phyloP scores from a whole-genome alignment of 208 protist genomes.

The Tetramitus jugosus region DNA sequence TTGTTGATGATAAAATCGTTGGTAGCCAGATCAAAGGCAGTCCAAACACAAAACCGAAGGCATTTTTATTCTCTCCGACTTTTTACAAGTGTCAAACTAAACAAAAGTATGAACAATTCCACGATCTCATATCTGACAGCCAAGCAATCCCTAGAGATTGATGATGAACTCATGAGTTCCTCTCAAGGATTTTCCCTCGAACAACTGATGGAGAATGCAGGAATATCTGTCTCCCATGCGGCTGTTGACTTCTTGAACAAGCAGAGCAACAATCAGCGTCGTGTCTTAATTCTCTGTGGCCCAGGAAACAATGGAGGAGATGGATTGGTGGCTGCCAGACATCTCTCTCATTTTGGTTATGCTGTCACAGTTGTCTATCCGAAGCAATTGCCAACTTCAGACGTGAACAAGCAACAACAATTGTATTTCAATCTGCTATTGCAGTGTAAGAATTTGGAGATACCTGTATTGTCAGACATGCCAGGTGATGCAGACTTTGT shows the following conservation, averaged over 20 bases:
- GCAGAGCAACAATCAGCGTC: too few species aligned
- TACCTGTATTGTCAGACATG: background rate
- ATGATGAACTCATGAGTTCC: conserved; percentile 42
- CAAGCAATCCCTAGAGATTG: conserved; percentile 29
- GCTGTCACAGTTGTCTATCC: background rate
- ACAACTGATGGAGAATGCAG: conserved; percentile 68
- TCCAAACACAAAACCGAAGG: too few species aligned
- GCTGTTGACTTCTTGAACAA: conserved; percentile 29
- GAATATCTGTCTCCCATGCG: conserved; percentile 36
- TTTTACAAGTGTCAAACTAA: too few species aligned
- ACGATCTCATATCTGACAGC: background rate
- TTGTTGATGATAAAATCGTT: too few species aligned
- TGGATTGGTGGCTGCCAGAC: conserved; percentile 57
- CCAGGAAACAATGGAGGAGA: conserved; percentile 69
- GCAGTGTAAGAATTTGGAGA: background rate
- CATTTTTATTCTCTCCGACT: too few species aligned
- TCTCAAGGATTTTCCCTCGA: conserved; percentile 44
- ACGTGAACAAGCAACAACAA: too few species aligned
- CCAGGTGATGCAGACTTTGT: background rate
- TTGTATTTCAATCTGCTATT: too few species aligned
- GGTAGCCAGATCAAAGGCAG: too few species aligned
- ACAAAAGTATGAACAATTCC: too few species aligned
- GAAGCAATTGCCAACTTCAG: background rate
- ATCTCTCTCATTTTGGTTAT: conserved; percentile 57
- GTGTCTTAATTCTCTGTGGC: conserved; percentile 40